A percentile compares a stretch with the other conserved stretches of the same genome.
Evolutionary conservation across 345 rosid genomes (phyloP).

Genomic region (Erysimum cheiranthoides): DNA sequence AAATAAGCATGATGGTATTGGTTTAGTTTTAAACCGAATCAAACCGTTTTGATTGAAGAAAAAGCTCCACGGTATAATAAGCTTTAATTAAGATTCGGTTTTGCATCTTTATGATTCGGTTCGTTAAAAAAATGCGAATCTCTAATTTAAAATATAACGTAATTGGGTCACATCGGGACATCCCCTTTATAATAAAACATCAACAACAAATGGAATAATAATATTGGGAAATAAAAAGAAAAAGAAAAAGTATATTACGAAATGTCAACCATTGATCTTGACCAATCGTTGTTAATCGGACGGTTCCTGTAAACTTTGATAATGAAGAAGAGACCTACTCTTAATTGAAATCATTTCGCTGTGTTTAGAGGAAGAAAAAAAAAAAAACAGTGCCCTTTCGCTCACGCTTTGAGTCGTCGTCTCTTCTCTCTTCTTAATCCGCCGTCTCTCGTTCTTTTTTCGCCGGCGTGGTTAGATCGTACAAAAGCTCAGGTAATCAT

Average conservation of each 20-base stretch:
- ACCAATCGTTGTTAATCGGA: conserved; percentile 2
- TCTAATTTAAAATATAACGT: not conserved
- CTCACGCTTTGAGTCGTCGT: conserved; percentile 42
- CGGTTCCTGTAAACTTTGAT: conserved; percentile 3
- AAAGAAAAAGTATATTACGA: not conserved
- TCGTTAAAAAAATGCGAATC: not conserved
- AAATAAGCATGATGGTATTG: not conserved
- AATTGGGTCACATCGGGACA: not conserved
- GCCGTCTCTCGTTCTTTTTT: conserved; percentile 32
- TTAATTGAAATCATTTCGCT: conserved; percentile 15
- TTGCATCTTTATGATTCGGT: not conserved
- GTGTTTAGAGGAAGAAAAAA: not conserved
- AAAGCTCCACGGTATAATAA: no score
- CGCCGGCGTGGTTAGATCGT: conserved; percentile 42
- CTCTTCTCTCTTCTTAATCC: conserved; percentile 32
- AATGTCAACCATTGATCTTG: conserved; percentile 42
- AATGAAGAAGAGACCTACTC: conserved; percentile 33
- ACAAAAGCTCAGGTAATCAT: conserved; percentile 16
- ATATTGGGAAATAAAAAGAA: not conserved
- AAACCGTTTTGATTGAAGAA: not conserved
- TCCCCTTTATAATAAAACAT: not conserved
- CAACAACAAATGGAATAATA: conserved; percentile 27
- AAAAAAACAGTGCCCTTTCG: conserved; percentile 40
- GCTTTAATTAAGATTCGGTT: no score
- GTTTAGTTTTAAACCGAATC: not conserved